Base-by-base conservation (phyloP, 345 rosid species). In the Ceriops decandra region DNA sequence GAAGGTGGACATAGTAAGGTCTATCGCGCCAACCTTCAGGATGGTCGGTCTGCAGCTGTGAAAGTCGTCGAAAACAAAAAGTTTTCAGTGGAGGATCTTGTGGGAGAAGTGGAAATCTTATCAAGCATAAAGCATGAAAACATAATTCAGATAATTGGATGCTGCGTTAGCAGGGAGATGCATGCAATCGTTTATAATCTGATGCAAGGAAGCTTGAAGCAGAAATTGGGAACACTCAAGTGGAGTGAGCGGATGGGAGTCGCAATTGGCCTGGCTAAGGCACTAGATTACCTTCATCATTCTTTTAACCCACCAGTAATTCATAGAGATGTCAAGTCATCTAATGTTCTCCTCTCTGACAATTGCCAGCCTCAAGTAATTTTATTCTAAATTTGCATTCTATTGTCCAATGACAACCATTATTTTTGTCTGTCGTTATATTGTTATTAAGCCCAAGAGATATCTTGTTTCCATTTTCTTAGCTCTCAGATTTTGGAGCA, bases 241-340 rank as follows among this genome's bases (percentile, higher is more conserved):
- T 80, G 84, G 82, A 63, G 49, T 17, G 79, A 77, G 71, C 66
- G 79, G 62, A 70, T 83, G 73, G 68, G 38, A 32, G 69, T 77
- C 2, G 80, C 86, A 28, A 68, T 71, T 63, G 82, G 86, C n/a
- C 66, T 80, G 49, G 84, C 81, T 11, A 76, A 78, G 74, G 86
- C 82, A 5, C 65, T 83, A 63, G 79, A 76, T 4, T 71, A 80
- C 56, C 82, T 83, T 69, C 81, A 78, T 67, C 77, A 74, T 64
- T 62, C 60, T 53, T 80, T 81, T 42, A 60, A 76, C 31, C 82
- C 81, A 65, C 84, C 84, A 11, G 62, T 83, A 64, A 67, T 78
- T 71, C 86, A 81, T 20, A 21, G 81, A 61, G 75, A 80, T 27
- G 76, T 77, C 54, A 82, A 76, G 59, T 75, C 83, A 51, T 79